These are phyloP conservation scores for Pouteria glomerata DNA, from an alignment of 148 eudicot species.

Conservation along the genomic window DNA sequence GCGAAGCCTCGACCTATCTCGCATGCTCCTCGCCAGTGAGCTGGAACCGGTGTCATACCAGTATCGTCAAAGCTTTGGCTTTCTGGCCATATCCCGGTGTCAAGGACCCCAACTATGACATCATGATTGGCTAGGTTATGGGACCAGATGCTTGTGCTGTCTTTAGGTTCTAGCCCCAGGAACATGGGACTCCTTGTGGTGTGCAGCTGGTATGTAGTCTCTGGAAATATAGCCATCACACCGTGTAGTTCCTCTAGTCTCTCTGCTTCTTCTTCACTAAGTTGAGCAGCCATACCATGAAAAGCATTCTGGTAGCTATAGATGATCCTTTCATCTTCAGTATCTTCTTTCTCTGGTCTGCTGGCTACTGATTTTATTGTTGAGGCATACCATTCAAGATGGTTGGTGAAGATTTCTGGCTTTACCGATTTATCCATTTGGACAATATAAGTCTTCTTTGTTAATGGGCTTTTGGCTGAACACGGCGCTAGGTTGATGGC, in stretches of 20 bases:
- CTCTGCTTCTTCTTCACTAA: conserved; percentile 49
- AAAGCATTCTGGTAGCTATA: conserved; percentile 71
- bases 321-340: conserved; percentile 33
- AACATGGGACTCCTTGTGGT: conserved; percentile 82
- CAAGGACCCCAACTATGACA: conserved; percentile 80
- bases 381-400: conserved; percentile 69
- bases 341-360: background rate
- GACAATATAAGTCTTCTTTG: conserved; percentile 60
- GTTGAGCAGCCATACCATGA: conserved; percentile 75
- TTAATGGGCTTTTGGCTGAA: background rate
- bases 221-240: conserved; percentile 55
- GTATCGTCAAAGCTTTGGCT: conserved; percentile 82
- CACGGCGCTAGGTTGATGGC: conserved; percentile 2
- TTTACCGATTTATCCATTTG: conserved; percentile 66
- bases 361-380: conserved; percentile 34
- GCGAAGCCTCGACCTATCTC: conserved; percentile 61
- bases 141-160: conserved; percentile 19
- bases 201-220: conserved; percentile 53
- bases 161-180: conserved; percentile 51
- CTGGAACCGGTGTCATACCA: conserved; percentile 45
- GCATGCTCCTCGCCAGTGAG: conserved; percentile 71
- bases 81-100: conserved; percentile 97
- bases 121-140: conserved; percentile 30
- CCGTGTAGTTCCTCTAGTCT: conserved; percentile 27
- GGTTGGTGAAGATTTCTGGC: conserved; percentile 48